A percentile compares a stretch with the other conserved stretches of the same genome.
Evolutionary conservation across 345 rosid genomes (phyloP).

Genomic region (Brassica incana): DNA sequence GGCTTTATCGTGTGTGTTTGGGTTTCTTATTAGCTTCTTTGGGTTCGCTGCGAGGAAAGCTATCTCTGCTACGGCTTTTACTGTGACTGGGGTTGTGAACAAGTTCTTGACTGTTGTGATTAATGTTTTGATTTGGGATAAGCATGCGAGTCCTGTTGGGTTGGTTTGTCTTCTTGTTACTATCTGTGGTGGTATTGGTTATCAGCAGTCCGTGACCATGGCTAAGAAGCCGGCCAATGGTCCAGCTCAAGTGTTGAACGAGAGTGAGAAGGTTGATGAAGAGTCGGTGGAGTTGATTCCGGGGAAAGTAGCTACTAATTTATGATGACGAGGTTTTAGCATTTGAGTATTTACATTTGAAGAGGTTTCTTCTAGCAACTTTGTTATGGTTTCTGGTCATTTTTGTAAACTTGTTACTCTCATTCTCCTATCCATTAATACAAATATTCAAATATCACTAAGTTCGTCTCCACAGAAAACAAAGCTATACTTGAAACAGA

Average conservation of each 20-base stretch:
- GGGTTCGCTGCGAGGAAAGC: conserved; percentile 95
- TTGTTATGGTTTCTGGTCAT: background rate
- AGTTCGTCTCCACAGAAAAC: background rate
- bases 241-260: conserved; percentile 34
- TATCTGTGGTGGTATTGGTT: conserved; percentile 80
- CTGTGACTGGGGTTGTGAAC: conserved; percentile 97
- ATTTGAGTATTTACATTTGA: conserved; percentile 5
- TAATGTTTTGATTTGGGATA: conserved; percentile 95
- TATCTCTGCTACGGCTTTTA: conserved; percentile 91
- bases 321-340: conserved; percentile 33
- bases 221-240: conserved; percentile 36
- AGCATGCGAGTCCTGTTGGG: conserved; percentile 90
- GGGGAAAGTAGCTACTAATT: conserved; percentile 50
- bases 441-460: background rate
- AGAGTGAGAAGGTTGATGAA: conserved; percentile 40
- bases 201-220: conserved; percentile 90
- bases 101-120: conserved; percentile 94
- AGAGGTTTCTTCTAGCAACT: background rate
- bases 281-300: conserved; percentile 43
- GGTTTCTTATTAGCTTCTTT: conserved; percentile 89
- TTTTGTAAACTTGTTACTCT: background rate
- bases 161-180: conserved; percentile 86
- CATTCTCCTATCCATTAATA: background rate
- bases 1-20: conserved; percentile 84
- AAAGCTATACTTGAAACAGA: background rate